Base-by-base conservation (phyloP, 1,284 basidiomycete genomes). In the Ganoderma resinaceum region DNA sequence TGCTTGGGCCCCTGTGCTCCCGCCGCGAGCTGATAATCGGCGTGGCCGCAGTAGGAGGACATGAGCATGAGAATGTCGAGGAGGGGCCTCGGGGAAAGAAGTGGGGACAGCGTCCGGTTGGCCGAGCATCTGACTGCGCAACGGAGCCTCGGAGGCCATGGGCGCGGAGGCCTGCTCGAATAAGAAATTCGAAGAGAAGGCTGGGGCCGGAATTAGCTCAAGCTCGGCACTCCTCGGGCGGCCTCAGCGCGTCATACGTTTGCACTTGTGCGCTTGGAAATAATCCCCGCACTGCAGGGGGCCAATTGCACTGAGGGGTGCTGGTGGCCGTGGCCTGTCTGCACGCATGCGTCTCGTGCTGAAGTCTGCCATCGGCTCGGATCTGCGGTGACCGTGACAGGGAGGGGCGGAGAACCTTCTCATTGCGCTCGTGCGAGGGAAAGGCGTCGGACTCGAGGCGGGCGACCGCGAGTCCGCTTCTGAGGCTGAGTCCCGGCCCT, bases 1-100 rank as follows among this genome's bases (percentile, higher is more conserved):
- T 64, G 57, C 55, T 38, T 55, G 42, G 29, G 46, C 43, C 8
- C 33, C 29, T 42, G 53, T 60, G 33, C 37, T 57, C 42, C 62
- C 49, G 62, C 49, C 16, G 42, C 52, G 31, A 5, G 55, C 46
- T 33, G 23, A 11, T 5, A 26, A 23, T 52, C 46, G 14, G 23
- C 46, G 46, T 9, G 20, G 23, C n/a, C 46, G 46, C 46, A 49
- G 46, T 23, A 26, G 12, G 46, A 49, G 46, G 35, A 12, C 37
- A 38, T 38, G 37, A 38, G n/a, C n/a, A n/a, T n/a, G 37, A 38
- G 35, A 35, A 9, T n/a, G n/a, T n/a, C n/a, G 35, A 35, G 29
- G 52, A 31, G 40, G 29, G 38, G 49, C 64, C 33, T 29, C 52
- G 16, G 26, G 52, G 26, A 53, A 53, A 14, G 46, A 49, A 23